Percentiles rank a stretch among this genome's conserved stretches.
Conservation (phyloP, 169 alveolate genomes). For the Theileria equi region DNA sequence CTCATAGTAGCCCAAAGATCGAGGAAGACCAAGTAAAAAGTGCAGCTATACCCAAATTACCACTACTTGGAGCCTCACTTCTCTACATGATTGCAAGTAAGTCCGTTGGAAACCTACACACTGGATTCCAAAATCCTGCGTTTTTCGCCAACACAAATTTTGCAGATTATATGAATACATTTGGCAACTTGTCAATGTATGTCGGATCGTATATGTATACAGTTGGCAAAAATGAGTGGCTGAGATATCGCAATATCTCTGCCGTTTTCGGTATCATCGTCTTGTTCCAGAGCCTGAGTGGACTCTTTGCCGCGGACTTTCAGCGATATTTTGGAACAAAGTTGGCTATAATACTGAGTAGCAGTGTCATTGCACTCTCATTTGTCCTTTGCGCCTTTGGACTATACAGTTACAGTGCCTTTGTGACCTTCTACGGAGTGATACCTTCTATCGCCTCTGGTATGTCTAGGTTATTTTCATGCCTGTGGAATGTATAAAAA, state of each 20-base stretch:
- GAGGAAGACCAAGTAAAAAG: not conserved
- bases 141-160: not conserved
- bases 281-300: slow-evolving; percentile 46
- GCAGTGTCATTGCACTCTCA: slow-evolving; percentile 17
- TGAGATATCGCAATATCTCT: slow-evolving; percentile 12
- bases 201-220: slow-evolving; percentile 68
- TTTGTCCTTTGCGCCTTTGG: slow-evolving; percentile 5
- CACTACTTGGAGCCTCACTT: slow-evolving; percentile 34
- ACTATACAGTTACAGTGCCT: slow-evolving; percentile 15
- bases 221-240: slow-evolving; percentile 31
- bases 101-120: not conserved
- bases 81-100: slow-evolving; percentile 40
- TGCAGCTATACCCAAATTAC: not conserved
- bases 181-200: slow-evolving; percentile 66
- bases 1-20: not conserved
- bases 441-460: slow-evolving; percentile 43
- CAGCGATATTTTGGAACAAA: slow-evolving; percentile 13
- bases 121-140: not conserved
- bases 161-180: slow-evolving; percentile 57
- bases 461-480: not conserved
- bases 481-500: not conserved
- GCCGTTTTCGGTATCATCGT: slow-evolving; percentile 22
- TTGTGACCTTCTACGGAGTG: slow-evolving; percentile 30
- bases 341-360: slow-evolving; percentile 7
- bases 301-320: slow-evolving; percentile 24